These are phyloP conservation scores for Tricholoma saponaceum DNA, from an alignment of 768 basidiomycete species.

Conservation along the genomic window DNA sequence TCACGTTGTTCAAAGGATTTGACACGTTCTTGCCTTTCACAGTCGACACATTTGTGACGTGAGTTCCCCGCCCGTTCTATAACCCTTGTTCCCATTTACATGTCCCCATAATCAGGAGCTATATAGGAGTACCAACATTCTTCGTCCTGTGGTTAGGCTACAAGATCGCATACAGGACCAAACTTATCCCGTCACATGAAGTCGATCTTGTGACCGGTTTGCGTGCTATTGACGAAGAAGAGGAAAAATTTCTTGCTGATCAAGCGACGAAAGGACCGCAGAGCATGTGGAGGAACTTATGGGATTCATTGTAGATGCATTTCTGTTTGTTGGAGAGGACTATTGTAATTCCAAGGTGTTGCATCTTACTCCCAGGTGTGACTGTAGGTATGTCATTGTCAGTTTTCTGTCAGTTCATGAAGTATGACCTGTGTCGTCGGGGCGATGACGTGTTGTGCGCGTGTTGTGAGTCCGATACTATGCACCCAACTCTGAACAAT, in stretches of 20 bases:
- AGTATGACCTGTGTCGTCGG: no score
- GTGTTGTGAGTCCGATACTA: no score
- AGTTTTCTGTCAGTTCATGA: no score
- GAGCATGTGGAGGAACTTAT: conserved; percentile 23
- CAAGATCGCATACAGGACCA: conserved; percentile 33
- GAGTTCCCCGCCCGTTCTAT: conserved; percentile 17
- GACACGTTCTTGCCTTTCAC: conserved; percentile 48
- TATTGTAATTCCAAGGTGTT: no score
- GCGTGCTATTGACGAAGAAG: conserved; percentile 59
- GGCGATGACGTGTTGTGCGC: no score
- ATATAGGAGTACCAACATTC: conserved; percentile 40
- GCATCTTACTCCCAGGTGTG: no score
- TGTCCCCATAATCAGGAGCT: conserved; percentile 31
- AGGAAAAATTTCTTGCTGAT: conserved; percentile 43
- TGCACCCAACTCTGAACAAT: no score
- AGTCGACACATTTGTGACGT: conserved; percentile 60
- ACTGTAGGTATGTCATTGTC: no score
- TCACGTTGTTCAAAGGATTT: conserved; percentile 58
- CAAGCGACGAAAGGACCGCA: conserved; percentile 38
- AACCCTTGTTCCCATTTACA: conserved; percentile 4
- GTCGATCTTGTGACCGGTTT: conserved; percentile 61
- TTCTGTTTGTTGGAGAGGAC: background rate
- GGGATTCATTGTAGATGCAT: conserved; percentile 35
- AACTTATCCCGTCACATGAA: conserved; percentile 37
- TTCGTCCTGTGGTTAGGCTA: conserved; percentile 38